These are phyloP conservation scores for Hyphopichia homilentoma DNA, from an alignment of 805 yeast genomes.

Conservation along the genomic window DNA sequence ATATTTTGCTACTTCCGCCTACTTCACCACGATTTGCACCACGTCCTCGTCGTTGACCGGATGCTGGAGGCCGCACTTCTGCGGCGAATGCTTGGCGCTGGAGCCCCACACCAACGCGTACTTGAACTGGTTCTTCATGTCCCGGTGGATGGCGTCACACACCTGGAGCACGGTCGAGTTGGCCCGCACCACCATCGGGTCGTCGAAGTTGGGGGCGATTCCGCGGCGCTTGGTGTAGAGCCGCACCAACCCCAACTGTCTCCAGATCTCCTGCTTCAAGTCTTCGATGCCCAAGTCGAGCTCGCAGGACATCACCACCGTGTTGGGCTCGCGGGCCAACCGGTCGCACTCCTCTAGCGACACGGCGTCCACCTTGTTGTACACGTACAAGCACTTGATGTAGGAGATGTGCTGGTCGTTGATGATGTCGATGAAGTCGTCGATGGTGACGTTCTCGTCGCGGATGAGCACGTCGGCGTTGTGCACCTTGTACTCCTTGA, in stretches of 20 bases:
- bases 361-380: conserved; percentile 93
- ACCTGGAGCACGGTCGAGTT: conserved; percentile 79
- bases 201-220: conserved; percentile 70
- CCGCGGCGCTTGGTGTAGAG: conserved; percentile 90
- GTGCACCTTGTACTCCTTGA: conserved; percentile 85
- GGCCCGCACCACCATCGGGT: conserved; percentile 86
- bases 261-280: conserved; percentile 91
- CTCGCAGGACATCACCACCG: conserved; percentile 92
- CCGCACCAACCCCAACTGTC: conserved; percentile 72
- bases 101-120: conserved; percentile 97
- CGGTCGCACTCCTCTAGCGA: conserved; percentile 92
- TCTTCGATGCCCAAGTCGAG: conserved; percentile 82
- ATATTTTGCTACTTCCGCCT: too few relatives aligned
- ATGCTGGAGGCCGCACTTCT: conserved; percentile 89
- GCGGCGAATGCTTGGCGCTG: conserved; percentile 92
- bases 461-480: conserved; percentile 90
- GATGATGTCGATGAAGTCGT: conserved; percentile 85
- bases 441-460: conserved; percentile 86
- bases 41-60: conserved; percentile 90
- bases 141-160: conserved; percentile 90
- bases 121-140: conserved; percentile 86
- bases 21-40: conserved; percentile 84
- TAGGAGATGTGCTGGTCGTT: conserved; percentile 86
- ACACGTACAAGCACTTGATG: conserved; percentile 87
- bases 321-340: conserved; percentile 87